These are phyloP conservation scores for Pseudozyma hubeiensis DNA, from an alignment of 1,284 basidiomycete genomes.

Conservation along the genomic window DNA sequence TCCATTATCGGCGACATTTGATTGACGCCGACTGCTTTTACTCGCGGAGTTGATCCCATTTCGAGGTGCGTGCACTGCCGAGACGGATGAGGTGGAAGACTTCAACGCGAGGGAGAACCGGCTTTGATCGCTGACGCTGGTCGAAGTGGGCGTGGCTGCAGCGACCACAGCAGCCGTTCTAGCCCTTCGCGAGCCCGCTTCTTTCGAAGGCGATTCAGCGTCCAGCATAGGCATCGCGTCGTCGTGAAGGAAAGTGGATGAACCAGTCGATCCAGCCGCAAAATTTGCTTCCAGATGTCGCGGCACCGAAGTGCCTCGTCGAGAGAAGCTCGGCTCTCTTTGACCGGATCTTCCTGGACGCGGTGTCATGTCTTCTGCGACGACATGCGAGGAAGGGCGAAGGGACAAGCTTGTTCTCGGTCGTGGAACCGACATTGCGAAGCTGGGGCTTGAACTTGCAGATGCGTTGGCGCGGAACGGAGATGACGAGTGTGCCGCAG, in stretches of 20 bases:
- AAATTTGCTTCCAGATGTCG: conserved; percentile 8
- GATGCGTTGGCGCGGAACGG: conserved; percentile 9
- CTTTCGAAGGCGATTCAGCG: conserved; percentile 15
- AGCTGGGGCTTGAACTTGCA: background rate
- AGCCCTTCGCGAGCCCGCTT: conserved; percentile 8
- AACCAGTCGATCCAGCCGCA: background rate
- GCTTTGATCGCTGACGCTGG: conserved; percentile 22
- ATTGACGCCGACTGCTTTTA: background rate
- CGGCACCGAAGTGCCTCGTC: conserved; percentile 13
- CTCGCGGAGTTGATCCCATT: background rate
- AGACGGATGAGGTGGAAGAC: conserved; percentile 26
- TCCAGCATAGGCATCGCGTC: background rate
- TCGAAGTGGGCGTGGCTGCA: conserved; percentile 12
- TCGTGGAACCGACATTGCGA: conserved; percentile 8
- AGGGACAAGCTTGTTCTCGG: conserved; percentile 26
- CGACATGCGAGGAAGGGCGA: background rate
- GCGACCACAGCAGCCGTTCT: background rate
- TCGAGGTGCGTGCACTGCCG: conserved; percentile 4
- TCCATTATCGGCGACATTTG: background rate
- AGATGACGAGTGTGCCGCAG: conserved; percentile 11
- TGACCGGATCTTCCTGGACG: conserved; percentile 1
- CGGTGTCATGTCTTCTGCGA: background rate
- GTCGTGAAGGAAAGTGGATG: background rate
- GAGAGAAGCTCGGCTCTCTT: conserved; percentile 3
- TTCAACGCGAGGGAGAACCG: conserved; percentile 28